Evolutionary conservation across 768 basidiomycete species (phyloP), one percentile per base, ranked within the genome.

Genomic region (Clavulina sp.): DNA sequence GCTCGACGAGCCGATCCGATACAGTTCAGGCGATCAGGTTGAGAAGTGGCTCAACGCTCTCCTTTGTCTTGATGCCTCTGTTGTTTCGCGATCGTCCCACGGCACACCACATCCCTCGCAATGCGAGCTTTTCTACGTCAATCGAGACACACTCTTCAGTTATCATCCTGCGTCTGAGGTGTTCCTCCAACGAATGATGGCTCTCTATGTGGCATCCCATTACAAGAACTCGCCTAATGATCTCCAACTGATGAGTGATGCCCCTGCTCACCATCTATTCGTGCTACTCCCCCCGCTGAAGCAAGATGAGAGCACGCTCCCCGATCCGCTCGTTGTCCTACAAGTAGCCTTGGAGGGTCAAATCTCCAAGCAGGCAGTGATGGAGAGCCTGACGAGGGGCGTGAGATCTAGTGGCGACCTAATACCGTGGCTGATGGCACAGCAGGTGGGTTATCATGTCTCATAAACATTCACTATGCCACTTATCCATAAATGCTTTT

Each of bases 151-250:
- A 0, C 70, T 97, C 29, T 99, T 99, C 73, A 88, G 84, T 57
- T 97, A 82, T 67, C 91, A 99, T 62, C 88, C 92, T 2, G 95
- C 92, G 5, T 86, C 84, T n/a, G 95, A 99, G 64, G 73, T 86
- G 30, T 99, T 99, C 70, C 74, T 99, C 28, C 95, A 99, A 66
- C 78, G 92, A 32, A 91, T 97, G 83, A 95, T 96, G 91, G 81
- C 87, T 18, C 73, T 97, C 1, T 99, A 96, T 65, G 93, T 97
- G 49, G 87, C 95, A 1, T 84, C 83, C 48, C 95, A 99, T 63
- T 99, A 99, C 71, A 99, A 99, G 67, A 99, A 97, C 65, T 87
- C 92, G 61, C 95, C 95, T 19, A 97, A 99, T 62, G 95, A 99
- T 63, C 73, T 99, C n/a, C 93, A 97, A 64, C 75, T 99, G 49